Conservation (phyloP, 176 grass and related monocot species). For the Zoysia pacifica region DNA sequence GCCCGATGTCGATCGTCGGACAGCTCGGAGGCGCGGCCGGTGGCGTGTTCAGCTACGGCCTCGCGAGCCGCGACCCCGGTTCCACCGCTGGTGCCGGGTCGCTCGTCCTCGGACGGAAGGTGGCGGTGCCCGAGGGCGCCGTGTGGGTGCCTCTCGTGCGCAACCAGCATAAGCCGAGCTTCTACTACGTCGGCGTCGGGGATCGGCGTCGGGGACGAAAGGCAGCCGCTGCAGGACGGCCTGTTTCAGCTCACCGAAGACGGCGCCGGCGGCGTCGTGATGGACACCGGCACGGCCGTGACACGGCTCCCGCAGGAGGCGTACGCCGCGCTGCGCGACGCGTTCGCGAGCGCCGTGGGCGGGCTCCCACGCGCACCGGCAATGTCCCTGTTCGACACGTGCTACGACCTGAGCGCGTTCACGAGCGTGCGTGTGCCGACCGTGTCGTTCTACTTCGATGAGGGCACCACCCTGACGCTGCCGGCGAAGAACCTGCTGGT, state of each 20-base stretch:
- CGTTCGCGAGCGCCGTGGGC: conserved; percentile 45
- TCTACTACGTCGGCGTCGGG: conserved; percentile 91
- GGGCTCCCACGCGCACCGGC: conserved; percentile 49
- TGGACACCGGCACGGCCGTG: conserved; percentile 93
- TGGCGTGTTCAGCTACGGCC: conserved; percentile 91
- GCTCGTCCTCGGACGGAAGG: conserved; percentile 64
- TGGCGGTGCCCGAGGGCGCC: conserved; percentile 73
- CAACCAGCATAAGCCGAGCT: conserved; percentile 68
- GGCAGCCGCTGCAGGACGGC: conserved; percentile 49
- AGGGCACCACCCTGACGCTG: conserved; percentile 64
- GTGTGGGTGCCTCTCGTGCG: conserved; percentile 89
- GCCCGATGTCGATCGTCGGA: conserved; percentile 77
- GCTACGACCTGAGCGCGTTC: conserved; percentile 82
- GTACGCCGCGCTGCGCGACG: conserved; percentile 64
- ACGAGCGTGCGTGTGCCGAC: conserved; percentile 85
- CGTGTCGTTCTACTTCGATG: conserved; percentile 80
- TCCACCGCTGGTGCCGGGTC: conserved; percentile 41
- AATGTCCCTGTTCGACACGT: conserved; percentile 86
- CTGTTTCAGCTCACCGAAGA: conserved; percentile 73
- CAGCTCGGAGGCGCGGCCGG: conserved; percentile 74
- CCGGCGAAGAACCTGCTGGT: conserved; percentile 85
- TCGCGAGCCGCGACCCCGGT: conserved; percentile 54
- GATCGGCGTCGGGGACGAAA: conserved; percentile 63
- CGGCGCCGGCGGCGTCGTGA: conserved; percentile 71
- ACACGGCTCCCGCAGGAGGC: conserved; percentile 61